Evolutionary conservation across 192 early-diverging fungal genomes (phyloP), one percentile per base, ranked within the genome.

Genomic region (Spizellomyces sp.): DNA sequence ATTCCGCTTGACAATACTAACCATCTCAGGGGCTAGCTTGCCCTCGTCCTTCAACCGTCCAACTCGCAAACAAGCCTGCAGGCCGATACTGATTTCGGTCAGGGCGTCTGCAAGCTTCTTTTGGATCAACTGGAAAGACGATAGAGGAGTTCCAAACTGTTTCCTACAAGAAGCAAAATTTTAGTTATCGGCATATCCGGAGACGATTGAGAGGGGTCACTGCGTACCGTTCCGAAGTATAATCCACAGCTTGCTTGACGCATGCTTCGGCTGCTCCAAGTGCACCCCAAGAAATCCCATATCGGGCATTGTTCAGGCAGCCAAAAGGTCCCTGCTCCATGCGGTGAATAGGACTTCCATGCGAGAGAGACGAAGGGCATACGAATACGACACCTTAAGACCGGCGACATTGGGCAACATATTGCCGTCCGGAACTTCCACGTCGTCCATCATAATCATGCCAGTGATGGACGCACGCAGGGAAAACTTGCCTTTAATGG

Each of bases 371-470:
- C 7, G 6, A 4, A 36, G 9, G 59, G 14, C 36, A 41, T 42
- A 56, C 5, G 5, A n/a, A 15, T 61, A 12, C 0, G 63, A 10
- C 8, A 77, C 71, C 71, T 82, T 84, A 48, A 99, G 86, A 12
- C 96, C 95, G 42, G 86, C 78, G 2, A 91, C 95, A n/a, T 91
- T 86, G 58, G 96, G 96, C 14, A 99, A 82, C 79, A 99, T 81
- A 78, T 96, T 95, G 69, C 94, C 93, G 19, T 78, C 88, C 5
- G 95, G 94, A 8, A 99, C 91, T 74, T 91, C 88, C 41, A 99
- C 96, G 67, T 96, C 91, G 71, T 99, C 95, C 95, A 99, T 96
- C 90, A 94, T 91, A 76, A 99, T 98, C 94, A 96, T 96, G 36
- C 96, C 96, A 0, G 96, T 99, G 64, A 88, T 85, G 6, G 95